phyloP scores from a whole-genome alignment of 2,329 filamentous ascomycete genomes.

The Xylariaceae sp. region DNA sequence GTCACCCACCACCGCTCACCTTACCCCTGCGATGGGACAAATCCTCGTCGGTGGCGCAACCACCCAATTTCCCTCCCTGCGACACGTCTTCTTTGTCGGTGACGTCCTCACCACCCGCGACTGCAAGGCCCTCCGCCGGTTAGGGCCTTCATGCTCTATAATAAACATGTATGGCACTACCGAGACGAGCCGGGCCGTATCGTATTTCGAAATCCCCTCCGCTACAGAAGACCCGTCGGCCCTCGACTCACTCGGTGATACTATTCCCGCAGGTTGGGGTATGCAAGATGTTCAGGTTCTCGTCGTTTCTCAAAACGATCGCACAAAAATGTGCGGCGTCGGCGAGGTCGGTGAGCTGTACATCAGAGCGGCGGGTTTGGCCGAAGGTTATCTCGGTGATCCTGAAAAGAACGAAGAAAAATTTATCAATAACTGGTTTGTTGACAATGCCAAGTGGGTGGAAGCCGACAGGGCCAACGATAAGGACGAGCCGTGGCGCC shows the following conservation, averaged over 20 bases:
- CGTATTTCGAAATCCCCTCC: constrained; percentile 68
- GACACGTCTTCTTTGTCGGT: constrained; percentile 83
- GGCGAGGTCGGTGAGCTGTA: constrained; percentile 83
- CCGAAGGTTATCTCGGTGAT: constrained; percentile 59
- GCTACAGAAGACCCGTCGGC: constrained; percentile 51
- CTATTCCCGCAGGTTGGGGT: constrained; percentile 75
- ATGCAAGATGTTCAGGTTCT: constrained; percentile 88
- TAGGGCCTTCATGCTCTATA: constrained; percentile 64
- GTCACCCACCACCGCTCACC: constrained; percentile 63
- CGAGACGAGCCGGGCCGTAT: constrained; percentile 50
- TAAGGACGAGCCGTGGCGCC: constrained; percentile 65
- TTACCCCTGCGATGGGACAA: constrained; percentile 95
- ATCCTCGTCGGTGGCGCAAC: constrained; percentile 82
- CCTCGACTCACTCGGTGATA: constrained; percentile 53
- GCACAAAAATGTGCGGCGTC: constrained; percentile 65
- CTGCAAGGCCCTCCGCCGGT: constrained; percentile 65
- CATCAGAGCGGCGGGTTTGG: constrained; percentile 57
- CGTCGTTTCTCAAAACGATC: constrained; percentile 66
- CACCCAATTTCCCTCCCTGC: constrained; percentile 69
- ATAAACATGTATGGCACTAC: constrained; percentile 88
- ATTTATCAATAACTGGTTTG: constrained; percentile 82
- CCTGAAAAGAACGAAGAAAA: constrained; percentile 60
- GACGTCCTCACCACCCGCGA: constrained; percentile 84
- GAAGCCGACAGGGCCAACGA: constrained; percentile 52
- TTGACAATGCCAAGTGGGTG: constrained; percentile 65